Evolutionary conservation across 1,139 yeast genomes (phyloP), one percentile per base, ranked within the genome.

Genomic region (Candida sp.): DNA sequence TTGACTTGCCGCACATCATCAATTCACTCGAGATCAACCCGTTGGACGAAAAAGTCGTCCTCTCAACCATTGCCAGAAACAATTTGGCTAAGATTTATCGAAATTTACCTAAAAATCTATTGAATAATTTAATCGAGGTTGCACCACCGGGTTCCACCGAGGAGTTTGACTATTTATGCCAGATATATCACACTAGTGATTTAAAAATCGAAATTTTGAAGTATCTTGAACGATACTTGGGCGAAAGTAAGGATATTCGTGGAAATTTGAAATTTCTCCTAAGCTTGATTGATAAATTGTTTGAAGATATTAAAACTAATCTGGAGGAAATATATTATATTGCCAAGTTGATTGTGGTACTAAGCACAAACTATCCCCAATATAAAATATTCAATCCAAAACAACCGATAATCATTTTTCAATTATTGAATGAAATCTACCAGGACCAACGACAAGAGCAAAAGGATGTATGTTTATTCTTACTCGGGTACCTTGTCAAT

Each of bases 401-500:
- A 9, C 33, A 30, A 30, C 33, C 33, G 11, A 8, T 12, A 5
- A 12, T 30, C 19, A 30, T 30, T 9, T 30, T 30, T 12, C 19
- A 30, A 12, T 12, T 30, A 30, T 12, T 30, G 19, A 30, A 30
- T 12, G 19, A 12, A 11, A 12, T 30, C 5, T 30, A 32, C 5
- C 30, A 22, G 11, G 9, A 22, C 12, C 19, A 29, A 15, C 21
- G 29, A 25, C 9, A 15, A 5, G 32, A 9, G 4, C 19, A 29
- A 19, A 7, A 19, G 5, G 32, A 36, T 36, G 21, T 38, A 9
- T 32, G 48, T 5, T 43, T 50, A 22, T 44, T 51, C 25, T 22
- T 50, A 12, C 38, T 52, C 25, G 54, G 52, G 2, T 49, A 42
- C 34, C 47, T 53, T 21, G 38, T 52, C 9, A 49, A 53, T 27